Percentiles rank a stretch among this genome's conserved stretches.
These are phyloP conservation scores for Arthrinium puccinioides DNA, from an alignment of 2,329 filamentous ascomycete genomes.

Conservation along the genomic window DNA sequence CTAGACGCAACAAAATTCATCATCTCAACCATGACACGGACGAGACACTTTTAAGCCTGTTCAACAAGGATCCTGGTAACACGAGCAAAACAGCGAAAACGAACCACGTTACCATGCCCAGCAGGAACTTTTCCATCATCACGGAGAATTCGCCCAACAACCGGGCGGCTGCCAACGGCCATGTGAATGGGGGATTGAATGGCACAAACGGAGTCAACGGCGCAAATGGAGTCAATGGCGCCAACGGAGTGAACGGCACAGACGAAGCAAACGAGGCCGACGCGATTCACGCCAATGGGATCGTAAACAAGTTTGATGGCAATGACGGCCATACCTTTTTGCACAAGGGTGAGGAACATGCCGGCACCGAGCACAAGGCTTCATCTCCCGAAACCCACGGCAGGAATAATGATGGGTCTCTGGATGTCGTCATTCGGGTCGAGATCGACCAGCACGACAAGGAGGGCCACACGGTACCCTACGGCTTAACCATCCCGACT, in stretches of 20 bases:
- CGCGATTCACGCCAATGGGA: constrained; percentile 6
- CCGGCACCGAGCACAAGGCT: constrained; percentile 72
- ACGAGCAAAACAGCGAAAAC: constrained; percentile 64
- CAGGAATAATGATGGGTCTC: constrained; percentile 46
- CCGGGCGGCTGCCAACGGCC: constrained; percentile 13
- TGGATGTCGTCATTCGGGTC: constrained; percentile 81
- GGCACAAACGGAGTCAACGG: constrained; percentile 4
- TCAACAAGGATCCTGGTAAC: constrained; percentile 78
- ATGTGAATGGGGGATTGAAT: no score
- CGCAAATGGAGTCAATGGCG: no score
- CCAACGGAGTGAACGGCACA: constrained; percentile 5
- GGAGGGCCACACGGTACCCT: constrained; percentile 71
- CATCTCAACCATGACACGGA: constrained; percentile 68
- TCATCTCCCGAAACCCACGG: constrained; percentile 49
- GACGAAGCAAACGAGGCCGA: constrained; percentile 9
- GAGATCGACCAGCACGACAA: constrained; percentile 81
- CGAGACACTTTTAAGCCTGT: constrained; percentile 89
- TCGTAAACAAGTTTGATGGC: constrained; percentile 25
- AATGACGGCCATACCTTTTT: constrained; percentile 66
- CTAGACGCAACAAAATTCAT: constrained; percentile 78
- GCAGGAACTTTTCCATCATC: constrained; percentile 87
- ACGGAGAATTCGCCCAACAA: constrained; percentile 73
- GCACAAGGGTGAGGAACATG: constrained; percentile 67
- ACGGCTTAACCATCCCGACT: constrained; percentile 78
- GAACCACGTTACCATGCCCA: constrained; percentile 86